phyloP scores from a whole-genome alignment of 169 alveolate species.

The Plasmodium gonderi region DNA sequence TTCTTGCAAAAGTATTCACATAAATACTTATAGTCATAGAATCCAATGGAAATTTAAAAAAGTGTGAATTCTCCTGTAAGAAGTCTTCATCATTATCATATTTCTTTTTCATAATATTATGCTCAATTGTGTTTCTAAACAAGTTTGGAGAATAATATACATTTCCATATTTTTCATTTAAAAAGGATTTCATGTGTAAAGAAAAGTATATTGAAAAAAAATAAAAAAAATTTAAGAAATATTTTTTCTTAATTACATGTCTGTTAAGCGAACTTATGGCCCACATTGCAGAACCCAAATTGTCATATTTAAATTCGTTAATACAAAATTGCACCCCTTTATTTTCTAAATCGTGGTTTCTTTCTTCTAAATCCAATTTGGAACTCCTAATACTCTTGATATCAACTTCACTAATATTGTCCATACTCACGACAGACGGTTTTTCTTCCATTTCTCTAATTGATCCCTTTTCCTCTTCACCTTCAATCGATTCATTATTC shows the following conservation, averaged over 20 bases:
- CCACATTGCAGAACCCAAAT: conserved; percentile 61
- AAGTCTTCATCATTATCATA: not conserved
- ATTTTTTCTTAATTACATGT: conserved; percentile 22
- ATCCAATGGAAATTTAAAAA: conserved; percentile 20
- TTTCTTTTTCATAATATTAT: not conserved
- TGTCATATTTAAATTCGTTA: conserved; percentile 45
- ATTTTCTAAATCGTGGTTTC: not conserved
- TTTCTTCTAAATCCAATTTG: no score
- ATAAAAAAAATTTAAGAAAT: conserved; percentile 36
- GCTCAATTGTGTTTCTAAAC: not conserved
- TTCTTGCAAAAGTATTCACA: conserved; percentile 32
- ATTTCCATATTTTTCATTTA: not conserved
- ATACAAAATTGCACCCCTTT: not conserved
- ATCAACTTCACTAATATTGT: not conserved
- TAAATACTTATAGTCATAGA: conserved; percentile 60
- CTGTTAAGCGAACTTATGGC: conserved; percentile 43
- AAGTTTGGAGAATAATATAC: not conserved
- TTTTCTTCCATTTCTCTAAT: not conserved
- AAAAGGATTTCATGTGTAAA: conserved; percentile 30
- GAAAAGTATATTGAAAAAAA: conserved; percentile 52
- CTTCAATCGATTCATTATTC: not conserved
- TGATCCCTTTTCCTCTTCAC: not conserved
- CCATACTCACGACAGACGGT: not conserved
- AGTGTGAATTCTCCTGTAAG: conserved; percentile 4
- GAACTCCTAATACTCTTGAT: no score